A percentile compares a stretch with the other conserved stretches of the same genome.
Evolutionary conservation across 2,329 filamentous ascomycete species (phyloP).

Genomic region (Lecanoromycetidae sp.): DNA sequence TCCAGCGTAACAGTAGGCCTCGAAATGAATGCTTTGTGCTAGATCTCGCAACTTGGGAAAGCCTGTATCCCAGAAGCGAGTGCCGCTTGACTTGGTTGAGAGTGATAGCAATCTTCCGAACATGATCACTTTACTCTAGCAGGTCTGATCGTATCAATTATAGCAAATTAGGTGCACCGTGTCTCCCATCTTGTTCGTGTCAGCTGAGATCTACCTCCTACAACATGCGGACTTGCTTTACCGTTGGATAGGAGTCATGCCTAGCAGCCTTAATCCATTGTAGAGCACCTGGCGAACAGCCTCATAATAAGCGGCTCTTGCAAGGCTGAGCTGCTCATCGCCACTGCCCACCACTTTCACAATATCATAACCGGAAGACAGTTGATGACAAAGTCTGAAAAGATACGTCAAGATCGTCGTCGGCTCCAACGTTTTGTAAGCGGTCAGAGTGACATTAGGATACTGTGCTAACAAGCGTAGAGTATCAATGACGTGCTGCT

Average conservation of each 20-base stretch:
- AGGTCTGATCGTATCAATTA: no score
- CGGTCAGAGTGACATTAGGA: slow-evolving; percentile 74
- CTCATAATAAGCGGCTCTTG: slow-evolving; percentile 66
- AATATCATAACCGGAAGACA: slow-evolving; percentile 71
- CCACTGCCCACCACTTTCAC: slow-evolving; percentile 61
- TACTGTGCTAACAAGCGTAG: slow-evolving; percentile 68
- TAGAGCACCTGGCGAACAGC: slow-evolving; percentile 60
- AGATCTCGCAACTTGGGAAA: no score
- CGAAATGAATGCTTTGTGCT: no score
- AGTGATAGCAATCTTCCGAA: no score
- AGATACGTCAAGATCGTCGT: slow-evolving; percentile 58
- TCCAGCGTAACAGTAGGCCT: no score
- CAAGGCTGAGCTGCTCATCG: slow-evolving; percentile 53
- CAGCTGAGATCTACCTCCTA: no score
- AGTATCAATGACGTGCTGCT: slow-evolving; percentile 60
- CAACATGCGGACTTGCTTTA: no score
- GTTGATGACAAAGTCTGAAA: slow-evolving; percentile 72
- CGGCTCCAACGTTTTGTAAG: slow-evolving; percentile 69
- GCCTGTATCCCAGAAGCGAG: no score
- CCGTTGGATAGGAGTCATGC: slow-evolving; percentile 63
- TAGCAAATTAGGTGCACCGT: no score
- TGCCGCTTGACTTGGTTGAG: no score
- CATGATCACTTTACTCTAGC: no score
- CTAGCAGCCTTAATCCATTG: slow-evolving; percentile 73
- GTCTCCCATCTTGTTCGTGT: no score